phyloP scores from a whole-genome alignment of 2,329 filamentous ascomycete species.

The Calonectria henricotiae region DNA sequence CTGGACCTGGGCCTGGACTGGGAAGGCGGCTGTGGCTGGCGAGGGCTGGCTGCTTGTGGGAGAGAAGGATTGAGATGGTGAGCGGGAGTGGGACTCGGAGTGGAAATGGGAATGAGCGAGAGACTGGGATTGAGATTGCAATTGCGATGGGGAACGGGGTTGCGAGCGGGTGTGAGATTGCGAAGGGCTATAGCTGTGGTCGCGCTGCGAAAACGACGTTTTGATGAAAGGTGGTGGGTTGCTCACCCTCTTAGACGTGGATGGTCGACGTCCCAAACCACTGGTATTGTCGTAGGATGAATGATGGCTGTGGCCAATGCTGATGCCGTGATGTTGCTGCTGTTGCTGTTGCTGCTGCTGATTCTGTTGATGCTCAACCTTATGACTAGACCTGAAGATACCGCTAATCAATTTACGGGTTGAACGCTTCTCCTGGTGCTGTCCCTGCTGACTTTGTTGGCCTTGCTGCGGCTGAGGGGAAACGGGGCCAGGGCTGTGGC shows the following conservation, averaged over 20 bases:
- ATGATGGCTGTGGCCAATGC: constrained; percentile 51
- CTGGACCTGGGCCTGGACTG: constrained; percentile 41
- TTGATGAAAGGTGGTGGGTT: constrained; percentile 61
- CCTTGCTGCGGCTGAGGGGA: constrained; percentile 51
- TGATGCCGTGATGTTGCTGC: constrained; percentile 54
- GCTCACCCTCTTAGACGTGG: constrained; percentile 74
- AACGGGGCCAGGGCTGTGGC: constrained; percentile 37
- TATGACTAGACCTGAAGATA: constrained; percentile 41
- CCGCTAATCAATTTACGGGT: constrained; percentile 41
- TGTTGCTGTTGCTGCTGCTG: constrained; percentile 55
- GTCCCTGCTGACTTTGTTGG: constrained; percentile 54
- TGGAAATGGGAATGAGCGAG: constrained; percentile 35
- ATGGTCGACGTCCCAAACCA: constrained; percentile 69
- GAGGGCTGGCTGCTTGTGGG: constrained; percentile 41
- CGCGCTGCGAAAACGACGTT: constrained; percentile 58
- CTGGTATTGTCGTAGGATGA: constrained; percentile 66
- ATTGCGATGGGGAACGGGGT: constrained; percentile 19
- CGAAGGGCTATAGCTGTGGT: constrained; percentile 26
- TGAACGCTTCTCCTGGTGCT: constrained; percentile 51
- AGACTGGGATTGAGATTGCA: constrained; percentile 37
- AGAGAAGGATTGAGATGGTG: constrained; percentile 37
- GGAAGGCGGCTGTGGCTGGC: constrained; percentile 45
- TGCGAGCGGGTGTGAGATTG: constrained; percentile 32
- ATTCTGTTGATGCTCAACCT: constrained; percentile 51
- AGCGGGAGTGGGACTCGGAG: constrained; percentile 36